Evolutionary conservation across 805 yeast genomes (phyloP).

Genomic region (Cephaloascus albidus): DNA sequence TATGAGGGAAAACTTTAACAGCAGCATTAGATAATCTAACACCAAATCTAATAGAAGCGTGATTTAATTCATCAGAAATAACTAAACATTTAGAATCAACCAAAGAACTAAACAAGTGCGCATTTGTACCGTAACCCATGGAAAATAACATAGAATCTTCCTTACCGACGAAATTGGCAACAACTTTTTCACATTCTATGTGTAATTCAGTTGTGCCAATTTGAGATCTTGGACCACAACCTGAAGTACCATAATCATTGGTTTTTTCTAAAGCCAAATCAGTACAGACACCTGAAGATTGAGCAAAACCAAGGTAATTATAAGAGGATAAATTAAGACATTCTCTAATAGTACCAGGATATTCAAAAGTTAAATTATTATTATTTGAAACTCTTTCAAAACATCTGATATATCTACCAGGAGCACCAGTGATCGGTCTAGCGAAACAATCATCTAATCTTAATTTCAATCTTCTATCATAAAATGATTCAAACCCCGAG

Average conservation of each 20-base stretch:
- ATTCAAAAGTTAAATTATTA: slow-evolving; percentile 54
- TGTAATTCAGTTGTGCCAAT: slow-evolving; percentile 77
- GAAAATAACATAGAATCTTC: slow-evolving; percentile 81
- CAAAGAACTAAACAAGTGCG: slow-evolving; percentile 72
- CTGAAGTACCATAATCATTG: slow-evolving; percentile 64
- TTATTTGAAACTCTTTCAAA: slow-evolving; percentile 69
- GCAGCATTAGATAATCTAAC: slow-evolving; percentile 88
- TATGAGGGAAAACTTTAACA: slow-evolving; percentile 86
- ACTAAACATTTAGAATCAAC: slow-evolving; percentile 85
- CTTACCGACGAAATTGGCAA: slow-evolving; percentile 85
- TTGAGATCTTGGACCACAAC: slow-evolving; percentile 67
- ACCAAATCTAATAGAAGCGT: slow-evolving; percentile 93
- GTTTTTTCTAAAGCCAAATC: slow-evolving; percentile 59
- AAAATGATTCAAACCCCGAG: slow-evolving; percentile 88
- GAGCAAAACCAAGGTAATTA: slow-evolving; percentile 95
- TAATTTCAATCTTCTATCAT: slow-evolving; percentile 82
- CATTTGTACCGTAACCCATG: slow-evolving; percentile 96
- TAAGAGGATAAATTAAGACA: slow-evolving; percentile 85
- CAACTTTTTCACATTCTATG: slow-evolving; percentile 57
- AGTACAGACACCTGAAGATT: slow-evolving; percentile 86
- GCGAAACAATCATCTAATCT: slow-evolving; percentile 93
- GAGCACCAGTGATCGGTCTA: slow-evolving; percentile 94
- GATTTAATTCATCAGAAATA: slow-evolving; percentile 90
- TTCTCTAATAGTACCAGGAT: slow-evolving; percentile 66
- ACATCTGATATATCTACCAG: slow-evolving; percentile 84